These are phyloP conservation scores for Thielaviopsis musarum DNA, from an alignment of 2,329 filamentous ascomycete genomes.

Conservation along the genomic window DNA sequence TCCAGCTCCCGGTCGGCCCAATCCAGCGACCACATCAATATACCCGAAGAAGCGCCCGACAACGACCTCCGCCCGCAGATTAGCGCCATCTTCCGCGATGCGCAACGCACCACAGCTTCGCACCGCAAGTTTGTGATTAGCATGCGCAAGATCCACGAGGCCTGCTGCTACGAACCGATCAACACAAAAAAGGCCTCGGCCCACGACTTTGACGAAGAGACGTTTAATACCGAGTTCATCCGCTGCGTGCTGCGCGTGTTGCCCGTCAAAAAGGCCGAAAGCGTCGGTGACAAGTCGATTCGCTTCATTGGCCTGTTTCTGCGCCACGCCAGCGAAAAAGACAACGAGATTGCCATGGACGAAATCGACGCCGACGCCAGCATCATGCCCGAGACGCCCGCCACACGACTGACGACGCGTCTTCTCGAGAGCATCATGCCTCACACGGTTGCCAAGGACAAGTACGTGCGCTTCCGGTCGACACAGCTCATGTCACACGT, in stretches of 20 bases:
- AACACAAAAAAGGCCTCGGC: conserved; percentile 33
- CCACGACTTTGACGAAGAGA: conserved; percentile 61
- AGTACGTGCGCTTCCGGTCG: conserved; percentile 73
- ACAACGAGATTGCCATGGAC: conserved; percentile 49
- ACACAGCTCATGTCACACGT: conserved; percentile 84
- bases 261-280: conserved; percentile 80
- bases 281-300: conserved; percentile 69
- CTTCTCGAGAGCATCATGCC: conserved; percentile 60
- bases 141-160: conserved; percentile 78
- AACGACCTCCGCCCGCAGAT: conserved; percentile 59
- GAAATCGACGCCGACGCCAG: conserved; percentile 51
- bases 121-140: conserved; percentile 81
- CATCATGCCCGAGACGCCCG: conserved; percentile 66
- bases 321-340: conserved; percentile 51
- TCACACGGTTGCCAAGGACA: conserved; percentile 75
- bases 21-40: conserved; percentile 21
- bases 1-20: conserved; percentile 27
- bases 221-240: conserved; percentile 75
- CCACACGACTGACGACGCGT: conserved; percentile 56
- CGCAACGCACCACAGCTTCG: conserved; percentile 75
- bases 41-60: conserved; percentile 56
- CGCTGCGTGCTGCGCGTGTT: conserved; percentile 70
- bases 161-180: conserved; percentile 52
- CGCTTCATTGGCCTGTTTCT: conserved; percentile 81
- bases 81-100: conserved; percentile 57